Percentiles rank a stretch among this genome's conserved stretches.
Evolutionary conservation across 345 rosid species (phyloP).

Genomic region (Dipteronia sinensis): DNA sequence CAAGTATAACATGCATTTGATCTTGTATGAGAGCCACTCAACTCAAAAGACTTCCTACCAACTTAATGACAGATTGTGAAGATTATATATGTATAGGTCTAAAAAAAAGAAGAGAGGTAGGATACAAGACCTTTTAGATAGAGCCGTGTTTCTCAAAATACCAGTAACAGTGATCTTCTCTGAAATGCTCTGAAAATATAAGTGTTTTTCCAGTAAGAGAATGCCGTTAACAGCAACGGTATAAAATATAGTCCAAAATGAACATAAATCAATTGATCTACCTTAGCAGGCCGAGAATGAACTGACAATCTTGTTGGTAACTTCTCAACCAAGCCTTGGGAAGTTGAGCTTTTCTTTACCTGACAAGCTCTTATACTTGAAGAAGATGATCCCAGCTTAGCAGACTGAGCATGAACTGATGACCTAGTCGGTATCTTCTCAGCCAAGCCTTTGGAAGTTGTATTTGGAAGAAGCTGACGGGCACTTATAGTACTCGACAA

Average conservation of each 20-base stretch:
- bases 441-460: conserved; percentile 6
- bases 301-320: conserved; percentile 9
- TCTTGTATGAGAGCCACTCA: not conserved
- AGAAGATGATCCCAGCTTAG: conserved; percentile 11
- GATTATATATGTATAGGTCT: not conserved
- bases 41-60: conserved; percentile 2
- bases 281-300: conserved; percentile 18
- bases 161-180: not conserved
- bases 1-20: too few relatives aligned
- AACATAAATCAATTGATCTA: not conserved
- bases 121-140: conserved; percentile 18
- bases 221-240: not conserved
- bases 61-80: conserved; percentile 17
- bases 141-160: conserved; percentile 7
- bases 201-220: not conserved
- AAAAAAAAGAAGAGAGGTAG: not conserved
- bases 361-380: not conserved
- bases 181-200: conserved; percentile 19
- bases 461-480: not conserved
- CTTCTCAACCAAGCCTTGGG: conserved; percentile 15
- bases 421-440: conserved; percentile 1
- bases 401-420: conserved; percentile 16
- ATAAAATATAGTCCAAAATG: not conserved
- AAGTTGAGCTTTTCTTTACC: not conserved
- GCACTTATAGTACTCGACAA: not conserved